Evolutionary conservation across 257 asterid species (phyloP), one percentile per base, ranked within the genome.

Genomic region (Solanum paucissectum): DNA sequence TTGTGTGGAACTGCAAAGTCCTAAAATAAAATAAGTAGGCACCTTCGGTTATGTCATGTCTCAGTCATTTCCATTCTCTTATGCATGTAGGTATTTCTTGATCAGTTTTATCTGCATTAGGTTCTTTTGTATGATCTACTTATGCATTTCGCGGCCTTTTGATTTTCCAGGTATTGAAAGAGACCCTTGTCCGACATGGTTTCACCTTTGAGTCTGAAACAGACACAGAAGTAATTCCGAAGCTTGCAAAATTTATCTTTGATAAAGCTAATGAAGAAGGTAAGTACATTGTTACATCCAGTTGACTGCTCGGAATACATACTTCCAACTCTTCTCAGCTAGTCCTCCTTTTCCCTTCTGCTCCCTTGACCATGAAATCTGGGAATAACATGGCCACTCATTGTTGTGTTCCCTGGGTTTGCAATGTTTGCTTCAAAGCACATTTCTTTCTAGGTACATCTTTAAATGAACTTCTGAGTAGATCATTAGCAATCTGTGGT

Each of bases 201-300:
- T 97, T 97, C 89, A 93, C 92, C 85, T 97, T 97, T 90, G 96
- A 93, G 88, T 97, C 99, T 64, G 99, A 97, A 55, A 97, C 99
- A 73, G 99, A 97, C 88, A 97, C 99, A 6, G 99, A 97, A 93
- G 99, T 97, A 87, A 97, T 97, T 90, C 99, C 99, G 18, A 97
- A 97, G 97, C 99, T 97, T 86, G 99, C 99, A 87, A 97, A 97
- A 88, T 96, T 92, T 87, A 93, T 97, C 37, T 97, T 93, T 88
- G 99, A 97, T 90, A 97, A 96, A 75, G 96, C 98, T 40, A 94
- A 92, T 90, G 99, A 94, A 88, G 99, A 93, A 94, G 99, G 98
- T 95, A 91, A 86, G 72, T 49, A 21, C 83, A 69, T 9, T 74
- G 84, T 44, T 79, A 79, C 84, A 81, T 46, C 85, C 85, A 44